Percentiles rank a stretch among this genome's conserved stretches.
These are phyloP conservation scores for Fonsecaea multimorphosa DNA, from an alignment of 2,329 filamentous ascomycete species.

Conservation along the genomic window DNA sequence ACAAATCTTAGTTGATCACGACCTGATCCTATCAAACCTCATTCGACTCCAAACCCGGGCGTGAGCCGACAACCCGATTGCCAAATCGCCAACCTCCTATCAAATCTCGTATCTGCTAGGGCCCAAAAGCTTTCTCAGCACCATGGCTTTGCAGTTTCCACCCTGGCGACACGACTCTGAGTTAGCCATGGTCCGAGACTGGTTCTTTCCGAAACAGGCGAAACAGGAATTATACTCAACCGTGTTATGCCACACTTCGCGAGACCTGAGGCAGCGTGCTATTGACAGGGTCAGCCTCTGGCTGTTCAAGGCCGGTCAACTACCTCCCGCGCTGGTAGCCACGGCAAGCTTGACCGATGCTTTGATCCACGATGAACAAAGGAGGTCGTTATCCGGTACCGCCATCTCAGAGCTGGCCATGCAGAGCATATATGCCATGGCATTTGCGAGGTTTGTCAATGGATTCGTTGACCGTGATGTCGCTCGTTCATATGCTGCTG, in stretches of 20 bases:
- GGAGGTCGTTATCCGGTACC: background rate
- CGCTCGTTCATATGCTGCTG: slow-evolving; percentile 30
- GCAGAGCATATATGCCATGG: slow-evolving; percentile 41
- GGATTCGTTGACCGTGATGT: slow-evolving; percentile 41
- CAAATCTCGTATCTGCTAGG: background rate
- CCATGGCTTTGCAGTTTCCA: slow-evolving; percentile 29
- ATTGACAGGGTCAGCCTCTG: slow-evolving; percentile 37
- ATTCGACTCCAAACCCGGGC: background rate
- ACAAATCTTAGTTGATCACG: background rate
- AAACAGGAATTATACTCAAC: slow-evolving; percentile 33
- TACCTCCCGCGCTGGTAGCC: slow-evolving; percentile 35
- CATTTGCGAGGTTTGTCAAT: slow-evolving; percentile 41
- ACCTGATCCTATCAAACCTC: background rate
- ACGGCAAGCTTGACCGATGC: slow-evolving; percentile 39
- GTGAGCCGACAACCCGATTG: background rate
- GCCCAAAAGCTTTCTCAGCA: background rate
- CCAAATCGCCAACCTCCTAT: background rate
- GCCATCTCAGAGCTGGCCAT: slow-evolving; percentile 36
- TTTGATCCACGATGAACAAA: slow-evolving; percentile 35
- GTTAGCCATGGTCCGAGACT: slow-evolving; percentile 40
- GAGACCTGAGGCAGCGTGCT: slow-evolving; percentile 37
- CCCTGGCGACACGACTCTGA: slow-evolving; percentile 39
- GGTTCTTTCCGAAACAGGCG: slow-evolving; percentile 37
- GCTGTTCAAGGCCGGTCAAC: slow-evolving; percentile 36
- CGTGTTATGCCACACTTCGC: slow-evolving; percentile 2